A percentile compares a stretch with the other conserved stretches of the same genome.
Evolutionary conservation across 257 asterid genomes (phyloP).

Genomic region (Thymus mandschuricus): DNA sequence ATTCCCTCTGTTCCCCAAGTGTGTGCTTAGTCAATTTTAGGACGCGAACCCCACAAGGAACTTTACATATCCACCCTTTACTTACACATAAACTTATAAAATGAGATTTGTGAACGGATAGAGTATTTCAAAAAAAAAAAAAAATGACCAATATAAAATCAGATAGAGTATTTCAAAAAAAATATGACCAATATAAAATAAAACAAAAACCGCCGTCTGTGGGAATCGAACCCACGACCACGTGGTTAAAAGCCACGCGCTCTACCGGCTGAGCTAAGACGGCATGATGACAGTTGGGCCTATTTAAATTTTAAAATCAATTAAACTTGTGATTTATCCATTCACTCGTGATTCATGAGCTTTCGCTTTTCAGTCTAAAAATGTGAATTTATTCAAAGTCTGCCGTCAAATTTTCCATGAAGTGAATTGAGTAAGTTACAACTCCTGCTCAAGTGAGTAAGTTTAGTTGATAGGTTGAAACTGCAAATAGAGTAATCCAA

Average conservation of each 20-base stretch:
- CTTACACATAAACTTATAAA: too few species aligned
- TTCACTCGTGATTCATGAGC: neutral
- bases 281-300: conserved; percentile 14
- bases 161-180: too few species aligned
- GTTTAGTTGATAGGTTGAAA: too few species aligned
- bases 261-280: conserved; percentile 99
- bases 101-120: too few species aligned
- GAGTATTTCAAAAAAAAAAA: too few species aligned
- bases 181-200: too few species aligned
- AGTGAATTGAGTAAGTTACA: neutral
- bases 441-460: neutral
- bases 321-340: neutral
- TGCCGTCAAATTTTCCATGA: neutral
- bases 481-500: too few species aligned
- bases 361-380: neutral
- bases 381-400: neutral
- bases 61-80: too few species aligned
- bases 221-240: conserved; percentile 99
- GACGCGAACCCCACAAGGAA: too few species aligned
- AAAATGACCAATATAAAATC: neutral
- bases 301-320: rapidly evolving
- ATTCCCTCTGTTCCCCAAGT: too few species aligned
- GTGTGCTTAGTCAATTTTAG: too few species aligned
- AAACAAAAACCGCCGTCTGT: conserved; percentile 62
- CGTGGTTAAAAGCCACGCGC: conserved; percentile 99